Evolutionary conservation across 139 green algal genomes (phyloP), one percentile per base, ranked within the genome.

Genomic region (Chlorella sp.): DNA sequence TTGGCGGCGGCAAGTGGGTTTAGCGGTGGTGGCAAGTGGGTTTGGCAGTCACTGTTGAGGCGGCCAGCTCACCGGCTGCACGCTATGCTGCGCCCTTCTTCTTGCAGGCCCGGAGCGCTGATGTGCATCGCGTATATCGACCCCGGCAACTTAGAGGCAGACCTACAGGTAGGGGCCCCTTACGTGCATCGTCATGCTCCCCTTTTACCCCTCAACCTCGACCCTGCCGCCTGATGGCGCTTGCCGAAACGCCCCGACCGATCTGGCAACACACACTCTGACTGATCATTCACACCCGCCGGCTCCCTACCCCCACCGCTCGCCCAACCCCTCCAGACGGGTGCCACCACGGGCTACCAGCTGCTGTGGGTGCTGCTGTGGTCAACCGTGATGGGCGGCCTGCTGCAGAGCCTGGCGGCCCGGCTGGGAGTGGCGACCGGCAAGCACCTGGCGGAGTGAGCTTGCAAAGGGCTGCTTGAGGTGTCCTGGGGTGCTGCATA

Each of bases 101-200:
- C 17, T 4, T 64, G 58, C 72, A 78, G 88, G 9, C 88, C 88
- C 26, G 86, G 88, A 24, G 80, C 90, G 20, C 64, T 91, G 24
- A 90, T 87, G 65, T 90, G 86, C 73, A 81, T 90, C 51, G 88
- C 88, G n/a, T 91, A 81, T 40, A 75, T 91, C 64, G 88, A 91
- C 73, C 88, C 88, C n/a, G 88, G 88, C 17, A 91, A 91, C 56
- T 51, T 91, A 41, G 88, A 91, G 73, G 88, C 88, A 11, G 88
- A 91, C 74, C 48, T 91, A 28, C 77, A 60, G 51, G 51, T 24
- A 24, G 14, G 51, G 16, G 24, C 51, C 8, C 11, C 11, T 54
- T 54, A 19, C 46, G 11, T 11, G 8, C n/a, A n/a, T n/a, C n/a
- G n/a, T n/a, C n/a, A n/a, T n/a, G n/a, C n/a, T n/a, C n/a, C n/a